Evolutionary conservation across 352 stramenopile genomes (phyloP), one percentile per base, ranked within the genome.

Genomic region (Hyaloperonospora arabidopsidis): DNA sequence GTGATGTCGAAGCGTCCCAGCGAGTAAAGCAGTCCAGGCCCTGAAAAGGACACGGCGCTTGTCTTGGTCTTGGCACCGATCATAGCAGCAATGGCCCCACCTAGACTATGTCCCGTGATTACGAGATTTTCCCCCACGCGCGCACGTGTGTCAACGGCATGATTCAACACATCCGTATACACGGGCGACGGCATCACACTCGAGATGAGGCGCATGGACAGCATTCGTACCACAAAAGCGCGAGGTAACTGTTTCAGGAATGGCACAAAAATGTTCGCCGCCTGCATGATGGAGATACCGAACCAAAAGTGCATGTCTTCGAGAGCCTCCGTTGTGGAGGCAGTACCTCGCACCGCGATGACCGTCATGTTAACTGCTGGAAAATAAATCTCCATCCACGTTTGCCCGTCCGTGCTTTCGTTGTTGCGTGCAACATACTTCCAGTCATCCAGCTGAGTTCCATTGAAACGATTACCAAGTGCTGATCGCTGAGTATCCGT

Each of bases 221-320:
- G 47, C 59, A 93, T 65, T 22, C 72, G 68, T 18, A 92, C 79
- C 8, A 91, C 69, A 44, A 92, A 89, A 22, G 63, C 49, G 8
- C 57, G 67, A 35, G 81, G 84, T 11, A 91, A 67, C 43, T 93
- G 81, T 50, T 87, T 93, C 21, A 93, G 67, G 61, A 93, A 90
- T 17, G 80, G 83, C 45, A 93, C 65, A 25, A 91, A 90, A 5
- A 85, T 59, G 48, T 91, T 83, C 6, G 81, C 74, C 6, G 74
- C 76, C 53, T 92, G 81, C 81, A 93, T 93, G 58, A 91, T 88
- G 44, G 61, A 84, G 50, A 93, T 88, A 21, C 79, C 84, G 44
- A 93, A 91, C 79, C 81, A 91, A 57, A 78, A 93, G 60, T 93
- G 81, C 54, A 93, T 65, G 51, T 93, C 84, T 46, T 93, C 77